Base-by-base conservation (phyloP, 352 stramenopile genomes). In the Globisporangium canariense region DNA sequence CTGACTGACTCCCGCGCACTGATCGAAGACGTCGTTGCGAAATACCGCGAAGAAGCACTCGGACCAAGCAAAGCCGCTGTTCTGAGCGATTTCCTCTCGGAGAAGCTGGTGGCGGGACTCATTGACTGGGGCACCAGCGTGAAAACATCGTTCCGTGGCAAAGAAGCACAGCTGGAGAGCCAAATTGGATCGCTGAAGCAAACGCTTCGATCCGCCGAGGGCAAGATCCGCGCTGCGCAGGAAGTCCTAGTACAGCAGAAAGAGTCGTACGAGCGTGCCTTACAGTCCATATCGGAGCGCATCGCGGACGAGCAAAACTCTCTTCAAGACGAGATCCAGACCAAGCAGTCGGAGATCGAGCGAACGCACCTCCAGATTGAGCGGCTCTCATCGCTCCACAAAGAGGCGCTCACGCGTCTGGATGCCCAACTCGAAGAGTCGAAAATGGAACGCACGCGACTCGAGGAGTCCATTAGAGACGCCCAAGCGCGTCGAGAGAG, bases 211-310 rank as follows among this genome's bases (percentile, higher is more conserved):
- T 69, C 70, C 28, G 46, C 87, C 16, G 83, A 93, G 66, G 71
- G 75, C 20, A 90, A 90, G 66, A 68, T 85, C 10, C 76, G 73
- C 53, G 81, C 74, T 14, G 67, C 78, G 1, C 73, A 87, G 36
- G 78, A 91, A 47, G 71, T 91, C 45, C 58, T 93, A 1, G 22
- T n/a, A 0, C 79, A 89, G 50, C 79, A 93, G 41, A 88, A 87
- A 46, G 69, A 86, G 5, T 82, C 79, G 3, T 90, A 80, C 49
- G 78, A 93, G 51, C 78, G 68, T 43, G 77, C 83, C n/a, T 52
- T 93, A 10, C 73, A 76, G 14, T 69, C 68, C 0, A 87, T 93
- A 20, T 55, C 65, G 1, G 79, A 90, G 60, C 78, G 80, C 10
- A 78, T 81, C 34, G 58, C 59, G 1, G 81, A 79, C 38, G 83